phyloP scores from a whole-genome alignment of 345 rosid genomes.

The Firmiana major region DNA sequence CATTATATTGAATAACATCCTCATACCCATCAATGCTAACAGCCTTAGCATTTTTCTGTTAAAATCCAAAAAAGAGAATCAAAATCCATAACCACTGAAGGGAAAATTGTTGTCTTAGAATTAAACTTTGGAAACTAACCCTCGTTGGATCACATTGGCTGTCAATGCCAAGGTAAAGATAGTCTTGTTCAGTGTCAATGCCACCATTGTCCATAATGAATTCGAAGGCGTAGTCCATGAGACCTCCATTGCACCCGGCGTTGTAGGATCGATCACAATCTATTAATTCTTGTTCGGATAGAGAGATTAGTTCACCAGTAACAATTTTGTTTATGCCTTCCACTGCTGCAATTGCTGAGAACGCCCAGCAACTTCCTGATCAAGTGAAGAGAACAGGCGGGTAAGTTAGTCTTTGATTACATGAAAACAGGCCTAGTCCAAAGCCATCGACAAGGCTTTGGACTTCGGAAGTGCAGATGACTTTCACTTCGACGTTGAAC shows the following conservation, averaged over 20 bases:
- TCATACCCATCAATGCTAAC: slow-evolving; percentile 79
- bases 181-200: slow-evolving; percentile 64
- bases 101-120: not conserved
- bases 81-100: not conserved
- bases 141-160: slow-evolving; percentile 43
- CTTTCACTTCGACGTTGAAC: not conserved
- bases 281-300: slow-evolving; percentile 93
- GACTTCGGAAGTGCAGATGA: too few relatives aligned
- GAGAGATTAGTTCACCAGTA: slow-evolving; percentile 65
- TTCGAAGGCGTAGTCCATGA: slow-evolving; percentile 94
- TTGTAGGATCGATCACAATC: slow-evolving; percentile 73
- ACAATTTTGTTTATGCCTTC: slow-evolving; percentile 89
- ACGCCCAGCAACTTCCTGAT: slow-evolving; percentile 99
- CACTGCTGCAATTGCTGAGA: slow-evolving; percentile 78
- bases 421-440: not conserved
- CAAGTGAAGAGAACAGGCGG: not conserved
- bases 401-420: not conserved
- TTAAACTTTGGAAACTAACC: slow-evolving; percentile 30
- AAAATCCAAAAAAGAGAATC: not conserved
- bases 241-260: slow-evolving; percentile 86
- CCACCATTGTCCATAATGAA: slow-evolving; percentile 92
- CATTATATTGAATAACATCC: slow-evolving; percentile 59
- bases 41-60: slow-evolving; percentile 64
- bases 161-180: slow-evolving; percentile 63
- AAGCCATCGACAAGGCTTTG: not conserved